Base-by-base conservation (phyloP, 371 early-diverging fungal genomes). In the Mucor lusitanicus region DNA sequence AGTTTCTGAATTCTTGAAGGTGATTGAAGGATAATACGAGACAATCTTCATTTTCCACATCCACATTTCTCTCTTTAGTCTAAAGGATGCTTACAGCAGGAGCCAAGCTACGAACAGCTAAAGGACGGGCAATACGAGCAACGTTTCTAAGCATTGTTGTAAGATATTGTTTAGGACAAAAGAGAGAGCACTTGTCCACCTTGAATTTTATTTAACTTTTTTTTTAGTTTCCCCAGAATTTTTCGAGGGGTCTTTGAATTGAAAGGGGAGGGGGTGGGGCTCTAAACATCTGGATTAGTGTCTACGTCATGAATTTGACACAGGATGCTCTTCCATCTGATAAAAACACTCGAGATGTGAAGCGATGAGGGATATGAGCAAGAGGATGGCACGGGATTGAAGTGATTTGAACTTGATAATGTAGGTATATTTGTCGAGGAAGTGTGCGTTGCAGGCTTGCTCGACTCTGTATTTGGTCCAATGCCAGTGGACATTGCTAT, bases 41-140 rank as follows among this genome's bases (percentile, higher is more conserved):
- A 50, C 23, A 12, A 23, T 37, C 37, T 13, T 2, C 37, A 37
- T 37, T 37, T 40, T n/a, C 19, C 17, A 1, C 44, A 44, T 44
- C n/a, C 19, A 19, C n/a, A 6, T 44, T 44, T 8, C 44, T 44
- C 7, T 44, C 7, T 13, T 37, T 13, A 37, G 37, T 37, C 37
- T 12, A 28, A 46, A 57, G 33, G 13, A 33, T 59, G 71, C 82
- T 79, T 77, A 82, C 82, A 76, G 82, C 82, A 66, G 82, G 78
- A 62, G 76, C 77, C 74, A 79, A 70, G 69, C 74, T 70, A 64
- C 77, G 76, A 48, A 71, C 74, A 63, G 81, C 80, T 64, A 80
- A 71, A 65, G 81, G 81, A 70, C 78, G 76, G 71, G 82, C 82
- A 77, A 77, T 71, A 72, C 82, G 82, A 79, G 79, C 79, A 73